Base-by-base conservation (phyloP, 2,329 filamentous ascomycete genomes). In the Geosmithia morbida region DNA sequence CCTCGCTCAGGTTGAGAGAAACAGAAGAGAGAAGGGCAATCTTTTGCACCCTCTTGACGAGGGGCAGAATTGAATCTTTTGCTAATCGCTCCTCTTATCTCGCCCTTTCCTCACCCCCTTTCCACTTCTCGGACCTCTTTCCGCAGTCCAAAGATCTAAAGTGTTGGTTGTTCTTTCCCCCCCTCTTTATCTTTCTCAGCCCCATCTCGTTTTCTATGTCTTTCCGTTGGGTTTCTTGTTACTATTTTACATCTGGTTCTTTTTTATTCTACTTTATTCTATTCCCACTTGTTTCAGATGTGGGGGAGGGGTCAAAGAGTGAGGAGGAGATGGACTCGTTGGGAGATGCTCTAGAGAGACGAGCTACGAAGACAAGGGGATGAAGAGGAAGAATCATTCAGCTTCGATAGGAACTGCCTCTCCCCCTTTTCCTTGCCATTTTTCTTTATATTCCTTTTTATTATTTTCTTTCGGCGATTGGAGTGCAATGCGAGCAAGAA, bases 401-500 rank as follows among this genome's bases (percentile, higher is more conserved):
- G 33, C 44, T 46, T 46, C 45, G 45, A 46, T 46, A 46, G 45
- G 43, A 30, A 39, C 33, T 16, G 11, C 33, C 33, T 16, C 33
- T 11, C 33, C 14, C 33, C 33, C 33, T 18, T 18, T n/a, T 18
- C 7, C 40, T 42, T 7, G 7, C 17, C 39, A n/a, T n/a, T n/a
- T n/a, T n/a, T n/a, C 16, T 39, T 39, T 39, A 8, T 13, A 16
- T 40, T 3, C 7, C 17, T 43, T 20, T 22, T 43, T 29, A 29
- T 22, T 30, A 29, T 22, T 22, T 29, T 44, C 16, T 59, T 68
- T 67, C 67, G 68, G 69, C 69, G 67, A 71, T 65, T 65, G 68
- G 67, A 67, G 67, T 71, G 68, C 61, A 68, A 66, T 68, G 66
- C 57, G 64, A 62, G 61, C 62, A 54, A 57, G 57, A 16, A 37